Evolutionary conservation across 306 rosid genomes (phyloP), one percentile per base, ranked within the genome.

Genomic region (Rosa lucieae): DNA sequence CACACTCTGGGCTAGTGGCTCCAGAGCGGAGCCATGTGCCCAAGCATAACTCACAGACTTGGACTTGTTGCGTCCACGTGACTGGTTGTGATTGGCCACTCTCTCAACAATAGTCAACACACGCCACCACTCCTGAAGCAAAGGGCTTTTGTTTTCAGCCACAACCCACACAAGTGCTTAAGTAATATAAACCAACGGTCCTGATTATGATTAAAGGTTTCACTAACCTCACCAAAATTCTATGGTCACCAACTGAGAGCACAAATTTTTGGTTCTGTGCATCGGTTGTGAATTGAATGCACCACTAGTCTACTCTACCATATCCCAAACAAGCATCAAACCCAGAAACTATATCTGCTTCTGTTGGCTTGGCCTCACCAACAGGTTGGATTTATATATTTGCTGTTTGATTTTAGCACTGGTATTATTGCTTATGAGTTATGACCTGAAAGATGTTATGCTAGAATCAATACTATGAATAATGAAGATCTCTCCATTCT

Each of bases 61-160:
- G 78, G 78, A 75, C 32, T 21, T 75, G 21, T 44, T 42, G 43
- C 9, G 69, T 75, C 70, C 78, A 75, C 78, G 70, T 75, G 78
- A 59, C 78, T 14, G 15, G 26, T 23, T 75, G 78, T 9, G 9
- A 26, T 43, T 59, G 29, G 78, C 70, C 66, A 23, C 78, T 8
- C 2, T 66, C 70, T 15, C 44, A 14, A 23, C 5, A 4, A 9
- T 17, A 35, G 70, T 43, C 70, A 1, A 59, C 70, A 59, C 56
- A 59, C 56, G 70, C 78, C 70, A 75, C 43, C 43, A 58, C 69
- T 74, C 51, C 43, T 8, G 40, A 58, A 43, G 20, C 70, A 42
- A 14, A 23, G 56, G 70, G 20, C 78, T 75, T 58, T 59, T 32
- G 10, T 23, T 59, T 42, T 42, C 78, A 59, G 56, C 78, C 78